Evolutionary conservation across 2,329 filamentous ascomycete species (phyloP), one percentile per base, ranked within the genome.

Genomic region (Blastomyces parvus): DNA sequence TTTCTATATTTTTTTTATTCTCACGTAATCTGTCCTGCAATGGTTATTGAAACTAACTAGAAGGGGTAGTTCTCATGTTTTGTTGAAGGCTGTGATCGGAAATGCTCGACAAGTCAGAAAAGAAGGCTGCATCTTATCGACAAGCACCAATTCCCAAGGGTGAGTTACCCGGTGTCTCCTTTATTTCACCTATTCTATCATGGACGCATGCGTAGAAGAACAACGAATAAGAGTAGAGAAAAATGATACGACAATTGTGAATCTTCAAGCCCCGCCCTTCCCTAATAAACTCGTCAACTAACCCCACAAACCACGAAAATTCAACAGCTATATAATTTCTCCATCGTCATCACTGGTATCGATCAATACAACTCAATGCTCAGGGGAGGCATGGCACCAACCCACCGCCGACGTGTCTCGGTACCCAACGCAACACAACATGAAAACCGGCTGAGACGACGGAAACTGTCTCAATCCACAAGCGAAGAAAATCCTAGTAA

Each of bases 121-220:
- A 85, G 94, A 55, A 84, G 90, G 42, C 85, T 90, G 73, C 93
- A 99, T 79, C 81, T 96, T 67, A 90, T 96, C 68, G 92, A 96
- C 79, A 97, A 96, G 78, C 94, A 99, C 76, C 83, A 88, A 77
- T 99, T 94, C 72, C 93, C 92, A 13, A 86, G 85, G 72, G 79
- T 80, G 71, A 65, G 72, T 25, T 17, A 52, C 14, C 1, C 13
- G 13, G n/a, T 14, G 14, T 27, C 25, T 19, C 17, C 33, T 11
- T 17, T n/a, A n/a, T 36, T 3, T 55, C 33, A 8, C 30, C 30
- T 36, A 17, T 14, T 33, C 17, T 55, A 36, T 11, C 19, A n/a
- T 8, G 5, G n/a, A 36, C 19, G 19, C 9, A 36, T 19, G 27
- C 17, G 30, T 22, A 17, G 11, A 36, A 9, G n/a, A n/a, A n/a